Evolutionary conservation across 805 yeast genomes (phyloP).

Genomic region (Suhomyces sp.): DNA sequence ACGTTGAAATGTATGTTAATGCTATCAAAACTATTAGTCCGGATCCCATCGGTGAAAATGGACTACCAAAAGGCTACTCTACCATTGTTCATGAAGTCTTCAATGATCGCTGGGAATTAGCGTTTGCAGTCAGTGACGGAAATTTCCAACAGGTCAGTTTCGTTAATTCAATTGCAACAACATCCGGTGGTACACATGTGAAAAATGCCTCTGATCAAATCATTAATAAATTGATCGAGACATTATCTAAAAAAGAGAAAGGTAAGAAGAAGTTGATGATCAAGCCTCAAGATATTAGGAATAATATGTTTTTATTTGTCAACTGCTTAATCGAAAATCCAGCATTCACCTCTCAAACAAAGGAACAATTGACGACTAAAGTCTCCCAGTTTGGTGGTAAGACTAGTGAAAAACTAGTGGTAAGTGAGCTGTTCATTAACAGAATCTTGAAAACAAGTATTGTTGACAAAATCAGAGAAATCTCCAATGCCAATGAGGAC

Average conservation of each 20-base stretch:
- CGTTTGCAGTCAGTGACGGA: constrained; percentile 90
- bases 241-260: constrained; percentile 60
- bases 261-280: constrained; percentile 65
- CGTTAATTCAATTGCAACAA: constrained; percentile 96
- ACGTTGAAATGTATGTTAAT: constrained; percentile 84
- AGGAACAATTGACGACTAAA: constrained; percentile 91
- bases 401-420: constrained; percentile 49
- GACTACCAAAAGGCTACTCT: constrained; percentile 34
- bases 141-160: constrained; percentile 91
- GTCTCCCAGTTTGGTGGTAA: constrained; percentile 85
- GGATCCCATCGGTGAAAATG: constrained; percentile 23
- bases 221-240: constrained; percentile 69
- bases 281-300: constrained; percentile 84
- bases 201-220: constrained; percentile 82
- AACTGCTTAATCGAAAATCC: constrained; percentile 95
- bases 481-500: constrained; percentile 86
- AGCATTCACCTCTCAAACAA: constrained; percentile 95
- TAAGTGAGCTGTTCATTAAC: constrained; percentile 73
- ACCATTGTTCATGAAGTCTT: constrained; percentile 73
- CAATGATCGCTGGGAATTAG: constrained; percentile 93
- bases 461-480: constrained; percentile 72
- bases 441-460: constrained; percentile 64
- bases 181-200: constrained; percentile 95
- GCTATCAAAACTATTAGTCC: constrained; percentile 59
- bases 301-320: constrained; percentile 84